A percentile compares a stretch with the other conserved stretches of the same genome.
phyloP scores from a whole-genome alignment of 2,329 filamentous ascomycete species.

The Botryotinia calthae region DNA sequence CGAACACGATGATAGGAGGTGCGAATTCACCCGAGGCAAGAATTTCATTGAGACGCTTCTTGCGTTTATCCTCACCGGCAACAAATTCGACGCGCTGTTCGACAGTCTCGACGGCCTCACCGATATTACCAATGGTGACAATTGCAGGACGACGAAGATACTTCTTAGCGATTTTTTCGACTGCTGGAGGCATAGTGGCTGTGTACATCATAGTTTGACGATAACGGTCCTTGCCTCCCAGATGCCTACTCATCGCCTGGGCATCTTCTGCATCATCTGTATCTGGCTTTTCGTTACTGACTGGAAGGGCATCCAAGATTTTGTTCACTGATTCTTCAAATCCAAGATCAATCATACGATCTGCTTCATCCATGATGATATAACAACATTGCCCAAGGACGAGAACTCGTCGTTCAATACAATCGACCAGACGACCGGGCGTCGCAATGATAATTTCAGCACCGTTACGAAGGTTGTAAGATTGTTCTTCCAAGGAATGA shows the following conservation, averaged over 20 bases:
- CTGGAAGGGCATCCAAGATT: slow-evolving; percentile 90
- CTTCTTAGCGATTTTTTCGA: slow-evolving; percentile 95
- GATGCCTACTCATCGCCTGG: slow-evolving; percentile 75
- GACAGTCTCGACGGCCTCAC: slow-evolving; percentile 95
- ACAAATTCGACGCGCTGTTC: slow-evolving; percentile 96
- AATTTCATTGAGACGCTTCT: slow-evolving; percentile 93
- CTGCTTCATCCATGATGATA: slow-evolving; percentile 98
- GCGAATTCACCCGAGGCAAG: slow-evolving; percentile 75
- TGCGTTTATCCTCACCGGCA: slow-evolving; percentile 87
- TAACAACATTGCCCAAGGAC: slow-evolving; percentile 97
- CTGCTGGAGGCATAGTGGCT: slow-evolving; percentile 89
- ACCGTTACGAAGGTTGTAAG: slow-evolving; percentile 83
- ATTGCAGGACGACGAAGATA: slow-evolving; percentile 91
- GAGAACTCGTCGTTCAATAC: slow-evolving; percentile 86
- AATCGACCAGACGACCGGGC: slow-evolving; percentile 93
- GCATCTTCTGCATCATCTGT: slow-evolving; percentile 86
- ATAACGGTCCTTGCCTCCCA: slow-evolving; percentile 76
- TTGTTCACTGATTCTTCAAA: slow-evolving; percentile 98
- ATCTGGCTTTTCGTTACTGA: slow-evolving; percentile 93
- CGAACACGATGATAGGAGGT: slow-evolving; percentile 95
- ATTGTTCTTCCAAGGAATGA: slow-evolving; percentile 90
- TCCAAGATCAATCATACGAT: slow-evolving; percentile 97
- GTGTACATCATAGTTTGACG: slow-evolving; percentile 99
- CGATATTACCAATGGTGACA: slow-evolving; percentile 89
- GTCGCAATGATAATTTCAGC: slow-evolving; percentile 99